These are phyloP conservation scores for Penicillium capsulatum DNA, from an alignment of 2,329 filamentous ascomycete genomes.

Conservation along the genomic window DNA sequence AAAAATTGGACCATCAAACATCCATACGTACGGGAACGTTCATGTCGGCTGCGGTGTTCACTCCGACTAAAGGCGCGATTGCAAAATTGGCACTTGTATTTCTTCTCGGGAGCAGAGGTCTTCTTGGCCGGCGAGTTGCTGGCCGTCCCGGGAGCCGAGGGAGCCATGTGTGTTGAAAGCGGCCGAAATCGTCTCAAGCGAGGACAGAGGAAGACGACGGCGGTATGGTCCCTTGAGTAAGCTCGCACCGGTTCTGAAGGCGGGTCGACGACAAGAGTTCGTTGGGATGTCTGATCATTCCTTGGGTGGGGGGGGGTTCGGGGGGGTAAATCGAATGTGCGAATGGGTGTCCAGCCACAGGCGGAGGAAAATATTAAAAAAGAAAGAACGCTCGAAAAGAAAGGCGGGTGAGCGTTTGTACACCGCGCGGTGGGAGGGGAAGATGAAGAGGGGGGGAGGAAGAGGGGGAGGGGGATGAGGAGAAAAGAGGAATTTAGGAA, in stretches of 20 bases:
- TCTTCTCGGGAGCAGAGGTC: constrained; percentile 80
- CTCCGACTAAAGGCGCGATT: constrained; percentile 95
- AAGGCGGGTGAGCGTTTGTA: constrained; percentile 23
- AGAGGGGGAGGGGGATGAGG: constrained; percentile 16
- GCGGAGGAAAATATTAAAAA: constrained; percentile 24
- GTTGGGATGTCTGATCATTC: constrained; percentile 44
- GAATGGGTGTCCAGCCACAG: constrained; percentile 40
- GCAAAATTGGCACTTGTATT: constrained; percentile 99
- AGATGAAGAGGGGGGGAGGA: constrained; percentile 19
- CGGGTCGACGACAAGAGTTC: constrained; percentile 39
- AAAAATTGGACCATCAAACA: not conserved
- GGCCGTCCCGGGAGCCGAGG: constrained; percentile 57
- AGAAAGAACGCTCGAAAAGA: constrained; percentile 22
- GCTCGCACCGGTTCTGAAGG: constrained; percentile 43
- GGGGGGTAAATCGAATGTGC: constrained; percentile 20
- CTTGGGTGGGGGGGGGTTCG: constrained; percentile 32
- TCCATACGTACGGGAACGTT: constrained; percentile 84
- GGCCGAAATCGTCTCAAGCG: constrained; percentile 24
- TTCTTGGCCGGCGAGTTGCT: constrained; percentile 77
- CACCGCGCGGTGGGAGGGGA: constrained; percentile 17
- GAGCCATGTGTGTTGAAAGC: constrained; percentile 36
- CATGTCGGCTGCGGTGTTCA: constrained; percentile 94
- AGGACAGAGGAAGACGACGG: constrained; percentile 25
- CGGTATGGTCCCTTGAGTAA: constrained; percentile 40
- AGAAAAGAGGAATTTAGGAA: constrained; percentile 23